A percentile compares a stretch with the other conserved stretches of the same genome.
phyloP scores from a whole-genome alignment of 169 alveolate species.

The Cryptosporidium muris region DNA sequence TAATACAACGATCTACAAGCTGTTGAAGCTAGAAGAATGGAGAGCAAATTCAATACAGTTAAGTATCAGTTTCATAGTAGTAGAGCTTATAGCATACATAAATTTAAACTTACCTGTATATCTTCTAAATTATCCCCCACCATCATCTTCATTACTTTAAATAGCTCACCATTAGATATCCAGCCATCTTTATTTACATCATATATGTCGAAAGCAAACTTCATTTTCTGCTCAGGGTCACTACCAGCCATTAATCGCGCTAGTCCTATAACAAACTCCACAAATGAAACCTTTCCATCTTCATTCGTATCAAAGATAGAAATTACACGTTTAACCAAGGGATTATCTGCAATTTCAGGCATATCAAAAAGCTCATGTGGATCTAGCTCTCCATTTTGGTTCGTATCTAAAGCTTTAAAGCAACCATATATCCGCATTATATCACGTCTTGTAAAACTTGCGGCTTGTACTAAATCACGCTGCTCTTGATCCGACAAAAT shows the following conservation, averaged over 20 bases:
- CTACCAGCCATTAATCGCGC: conserved; percentile 89
- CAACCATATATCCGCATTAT: conserved; percentile 90
- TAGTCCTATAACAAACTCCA: conserved; percentile 94
- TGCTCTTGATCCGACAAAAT: conserved; percentile 76
- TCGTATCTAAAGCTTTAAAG: conserved; percentile 90
- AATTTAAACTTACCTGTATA: conserved; percentile 82
- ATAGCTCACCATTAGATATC: conserved; percentile 97
- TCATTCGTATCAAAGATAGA: conserved; percentile 93
- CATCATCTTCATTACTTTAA: conserved; percentile 95
- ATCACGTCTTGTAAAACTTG: conserved; percentile 90
- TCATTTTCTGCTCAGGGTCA: conserved; percentile 90
- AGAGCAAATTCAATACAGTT: neutral
- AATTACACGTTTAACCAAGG: conserved; percentile 94
- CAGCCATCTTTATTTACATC: conserved; percentile 95
- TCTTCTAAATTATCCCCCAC: conserved; percentile 96
- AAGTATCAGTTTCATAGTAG: neutral
- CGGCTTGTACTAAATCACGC: conserved; percentile 82
- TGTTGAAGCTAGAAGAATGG: conserved; percentile 87
- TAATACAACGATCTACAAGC: conserved; percentile 94
- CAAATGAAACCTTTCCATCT: conserved; percentile 95
- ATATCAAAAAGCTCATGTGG: conserved; percentile 94
- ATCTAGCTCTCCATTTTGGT: conserved; percentile 92
- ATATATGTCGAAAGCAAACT: conserved; percentile 95
- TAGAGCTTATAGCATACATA: neutral
- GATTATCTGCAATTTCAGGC: conserved; percentile 95